phyloP scores from a whole-genome alignment of 2,329 filamentous ascomycete genomes.

The Ophiostoma novo-ulmi region DNA sequence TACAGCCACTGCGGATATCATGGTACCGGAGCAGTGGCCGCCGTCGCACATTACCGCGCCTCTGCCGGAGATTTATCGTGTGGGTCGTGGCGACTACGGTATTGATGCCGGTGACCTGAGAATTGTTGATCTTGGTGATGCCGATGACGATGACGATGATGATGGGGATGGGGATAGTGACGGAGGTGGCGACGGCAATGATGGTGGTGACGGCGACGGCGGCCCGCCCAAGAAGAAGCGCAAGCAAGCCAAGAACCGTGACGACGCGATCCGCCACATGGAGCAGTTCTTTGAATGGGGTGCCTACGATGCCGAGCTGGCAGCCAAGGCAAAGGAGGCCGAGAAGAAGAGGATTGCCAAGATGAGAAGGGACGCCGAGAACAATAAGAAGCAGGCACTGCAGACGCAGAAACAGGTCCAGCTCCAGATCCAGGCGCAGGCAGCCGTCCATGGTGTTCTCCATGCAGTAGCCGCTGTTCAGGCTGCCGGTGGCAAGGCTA shows the following conservation, averaged over 20 bases:
- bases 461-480: not conserved
- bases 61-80: not conserved
- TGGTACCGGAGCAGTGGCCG: slow-evolving; percentile 14
- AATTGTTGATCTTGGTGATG: not conserved
- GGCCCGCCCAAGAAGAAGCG: not conserved
- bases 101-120: not conserved
- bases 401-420: not conserved
- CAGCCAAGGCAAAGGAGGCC: not conserved
- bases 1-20: not conserved
- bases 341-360: not conserved
- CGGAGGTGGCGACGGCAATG: too few species aligned
- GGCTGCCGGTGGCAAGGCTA: not conserved
- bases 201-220: not conserved
- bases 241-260: not conserved
- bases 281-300: slow-evolving; percentile 14
- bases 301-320: not conserved
- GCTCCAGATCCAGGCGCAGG: not conserved
- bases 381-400: not conserved
- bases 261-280: not conserved
- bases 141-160: not conserved
- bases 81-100: not conserved
- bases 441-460: not conserved
- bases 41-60: slow-evolving; percentile 1
- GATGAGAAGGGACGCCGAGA: not conserved
- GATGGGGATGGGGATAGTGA: not conserved